Evolutionary conservation across 192 early-diverging fungal species (phyloP), one percentile per base, ranked within the genome.

Genomic region (Podila clonocystis): DNA sequence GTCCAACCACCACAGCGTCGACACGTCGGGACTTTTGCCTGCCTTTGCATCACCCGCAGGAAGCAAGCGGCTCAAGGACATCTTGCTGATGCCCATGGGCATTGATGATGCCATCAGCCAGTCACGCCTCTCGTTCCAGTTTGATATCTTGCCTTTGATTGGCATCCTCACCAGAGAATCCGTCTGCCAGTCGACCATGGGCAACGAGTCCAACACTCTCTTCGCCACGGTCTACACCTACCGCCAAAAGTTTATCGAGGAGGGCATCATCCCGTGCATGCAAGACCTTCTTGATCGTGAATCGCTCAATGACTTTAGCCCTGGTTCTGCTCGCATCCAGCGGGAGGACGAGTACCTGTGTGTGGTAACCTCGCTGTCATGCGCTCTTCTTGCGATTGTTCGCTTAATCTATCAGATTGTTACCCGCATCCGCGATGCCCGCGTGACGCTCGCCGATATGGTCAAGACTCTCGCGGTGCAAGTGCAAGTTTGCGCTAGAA

Each of bases 101-200:
- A 60, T 74, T 26, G 74, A 82, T 61, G 79, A 64, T 13, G 83
- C 62, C 2, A 36, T 60, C 11, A 9, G 34, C 5, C 29, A 33
- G 17, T 15, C 31, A 6, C 4, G 62, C 2, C 28, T 80, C 6
- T 84, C 85, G 13, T 84, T 84, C 31, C 85, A 86, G 22, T 71
- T 57, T 61, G 85, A 82, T 0, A 50, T 74, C 19, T 41, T 86
- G 20, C 85, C 85, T 5, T 62, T 86, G 12, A 49, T 86, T n/a
- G 85, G 82, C 2, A 63, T 84, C 9, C 59, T 86, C 31, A 84
- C 80, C 15, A 58, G 85, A 20, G 67, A 74, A 19, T 64, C 38
- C 24, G 48, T 86, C 19, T 73, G 72, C 29, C 69, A 73, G 38
- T 72, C 76, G 20, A 84, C 66, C 30, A 74, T 84, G 67, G 75